A percentile compares a stretch with the other conserved stretches of the same genome.
phyloP scores from a whole-genome alignment of 345 rosid species.

The Camelina sativa region DNA sequence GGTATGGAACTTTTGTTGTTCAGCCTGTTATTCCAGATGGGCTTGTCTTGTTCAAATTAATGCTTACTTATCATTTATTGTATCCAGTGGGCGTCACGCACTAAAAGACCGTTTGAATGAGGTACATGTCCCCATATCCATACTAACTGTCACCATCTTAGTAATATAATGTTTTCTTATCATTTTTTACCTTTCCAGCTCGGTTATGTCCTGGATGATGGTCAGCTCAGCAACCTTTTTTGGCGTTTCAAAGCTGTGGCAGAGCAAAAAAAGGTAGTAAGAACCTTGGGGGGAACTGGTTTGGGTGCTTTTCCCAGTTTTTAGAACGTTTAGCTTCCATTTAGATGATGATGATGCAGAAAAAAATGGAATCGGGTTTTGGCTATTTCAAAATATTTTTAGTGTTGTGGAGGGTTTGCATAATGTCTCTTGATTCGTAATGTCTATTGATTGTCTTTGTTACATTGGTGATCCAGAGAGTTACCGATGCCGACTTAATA shows the following conservation, averaged over 20 bases:
- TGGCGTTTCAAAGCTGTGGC: slow-evolving; percentile 90
- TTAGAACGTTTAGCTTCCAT: not conserved
- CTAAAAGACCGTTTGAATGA: slow-evolving; percentile 66
- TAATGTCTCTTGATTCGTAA: slow-evolving; percentile 31
- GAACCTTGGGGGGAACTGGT: not conserved
- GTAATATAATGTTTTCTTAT: slow-evolving; percentile 22
- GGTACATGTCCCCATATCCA: slow-evolving; percentile 46
- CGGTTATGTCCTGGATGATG: slow-evolving; percentile 75
- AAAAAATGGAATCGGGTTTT: not conserved
- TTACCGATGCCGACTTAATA: slow-evolving; percentile 86
- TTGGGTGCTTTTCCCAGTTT: not conserved
- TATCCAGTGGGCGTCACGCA: slow-evolving; percentile 85
- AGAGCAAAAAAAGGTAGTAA: slow-evolving; percentile 75
- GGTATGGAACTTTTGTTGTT: slow-evolving; percentile 48
- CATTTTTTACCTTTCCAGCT: slow-evolving; percentile 51
- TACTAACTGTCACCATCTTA: slow-evolving; percentile 1
- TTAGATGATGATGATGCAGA: not conserved
- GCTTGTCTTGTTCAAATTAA: slow-evolving; percentile 12
- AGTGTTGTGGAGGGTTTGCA: not conserved
- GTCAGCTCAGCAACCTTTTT: slow-evolving; percentile 65
- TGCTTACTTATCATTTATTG: not conserved
- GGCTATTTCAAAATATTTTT: not conserved
- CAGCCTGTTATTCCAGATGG: not conserved
- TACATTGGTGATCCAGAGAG: slow-evolving; percentile 56
- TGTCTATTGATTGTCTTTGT: slow-evolving; percentile 27